These are phyloP conservation scores for Parachaetomium inaequale DNA, from an alignment of 495 filamentous ascomycete species.

Conservation along the genomic window DNA sequence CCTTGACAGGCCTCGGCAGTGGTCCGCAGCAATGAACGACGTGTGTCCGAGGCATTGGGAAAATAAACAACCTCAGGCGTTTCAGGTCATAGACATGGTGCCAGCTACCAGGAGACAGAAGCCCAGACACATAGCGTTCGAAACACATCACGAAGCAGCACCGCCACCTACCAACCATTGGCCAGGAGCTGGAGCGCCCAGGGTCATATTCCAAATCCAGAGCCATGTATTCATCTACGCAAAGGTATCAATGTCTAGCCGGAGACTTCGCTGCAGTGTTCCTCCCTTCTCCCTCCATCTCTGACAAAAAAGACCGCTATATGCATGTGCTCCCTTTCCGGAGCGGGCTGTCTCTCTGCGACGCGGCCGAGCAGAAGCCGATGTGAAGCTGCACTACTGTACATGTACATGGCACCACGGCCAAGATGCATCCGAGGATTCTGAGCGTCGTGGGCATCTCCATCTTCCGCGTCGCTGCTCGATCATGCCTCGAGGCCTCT, in stretches of 20 bases:
- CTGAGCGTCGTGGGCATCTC: not conserved
- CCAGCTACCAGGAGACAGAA: not conserved
- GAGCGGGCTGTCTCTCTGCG: not conserved
- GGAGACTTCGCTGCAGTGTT: not conserved
- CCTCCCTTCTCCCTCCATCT: not conserved
- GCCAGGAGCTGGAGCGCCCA: not conserved
- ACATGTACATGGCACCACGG: not conserved
- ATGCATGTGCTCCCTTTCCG: not conserved
- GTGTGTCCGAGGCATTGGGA: not conserved
- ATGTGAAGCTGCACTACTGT: not conserved
- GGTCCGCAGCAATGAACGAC: not conserved
- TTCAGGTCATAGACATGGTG: not conserved
- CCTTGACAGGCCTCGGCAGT: conserved; percentile 6
- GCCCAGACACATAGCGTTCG: not conserved
- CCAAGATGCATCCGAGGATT: not conserved
- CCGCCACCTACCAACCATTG: not conserved
- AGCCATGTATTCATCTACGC: not conserved
- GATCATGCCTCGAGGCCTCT: not conserved
- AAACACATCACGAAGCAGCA: conserved; percentile 8
- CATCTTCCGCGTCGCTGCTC: not conserved
- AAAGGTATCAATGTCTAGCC: conserved; percentile 6
- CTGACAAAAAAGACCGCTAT: not conserved
- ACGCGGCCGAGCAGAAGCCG: not conserved
- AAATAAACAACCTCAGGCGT: not conserved
- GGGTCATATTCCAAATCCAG: not conserved